Conservation (phyloP, 257 asterid species). For the Buddleja alternifolia region DNA sequence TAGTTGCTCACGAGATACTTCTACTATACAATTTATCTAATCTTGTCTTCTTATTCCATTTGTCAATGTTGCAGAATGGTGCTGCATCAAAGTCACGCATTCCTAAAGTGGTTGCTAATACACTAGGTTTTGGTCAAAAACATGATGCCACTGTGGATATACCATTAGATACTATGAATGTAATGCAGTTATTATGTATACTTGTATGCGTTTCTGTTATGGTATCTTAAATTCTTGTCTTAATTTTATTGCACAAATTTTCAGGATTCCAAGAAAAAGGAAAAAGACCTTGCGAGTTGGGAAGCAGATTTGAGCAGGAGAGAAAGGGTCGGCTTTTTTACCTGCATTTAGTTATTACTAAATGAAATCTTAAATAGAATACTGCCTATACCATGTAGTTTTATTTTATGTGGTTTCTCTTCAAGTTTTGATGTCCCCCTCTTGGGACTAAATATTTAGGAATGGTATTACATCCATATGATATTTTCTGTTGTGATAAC, state of each 20-base stretch:
- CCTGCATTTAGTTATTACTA: constrained; percentile 9
- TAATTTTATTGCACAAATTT: constrained; percentile 30
- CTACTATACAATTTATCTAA: constrained; percentile 8
- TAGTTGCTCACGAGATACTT: constrained; percentile 17
- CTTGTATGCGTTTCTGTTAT: constrained; percentile 23
- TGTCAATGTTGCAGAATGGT: constrained; percentile 64
- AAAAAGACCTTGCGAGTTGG: constrained; percentile 82
- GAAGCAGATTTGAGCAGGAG: constrained; percentile 85
- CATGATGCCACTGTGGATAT: constrained; percentile 95
- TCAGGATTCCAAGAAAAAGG: constrained; percentile 79
- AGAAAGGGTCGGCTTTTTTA: constrained; percentile 71
- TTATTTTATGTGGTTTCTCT: background rate
- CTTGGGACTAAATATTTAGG: background rate
- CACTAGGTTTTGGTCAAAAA: constrained; percentile 93
- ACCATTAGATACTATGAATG: constrained; percentile 84
- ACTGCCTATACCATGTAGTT: background rate
- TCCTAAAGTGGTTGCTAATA: constrained; percentile 76
- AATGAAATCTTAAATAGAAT: background rate
- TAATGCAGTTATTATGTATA: constrained; percentile 38
- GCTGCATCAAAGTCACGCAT: constrained; percentile 76
- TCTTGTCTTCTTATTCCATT: constrained; percentile 10
- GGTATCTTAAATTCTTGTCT: constrained; percentile 10
- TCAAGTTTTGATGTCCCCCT: background rate
- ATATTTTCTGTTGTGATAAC: constrained; percentile 1
- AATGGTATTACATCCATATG: background rate